Evolutionary conservation across 805 yeast species (phyloP), one percentile per base, ranked within the genome.

Genomic region (Lipomyces yamanashiensis): DNA sequence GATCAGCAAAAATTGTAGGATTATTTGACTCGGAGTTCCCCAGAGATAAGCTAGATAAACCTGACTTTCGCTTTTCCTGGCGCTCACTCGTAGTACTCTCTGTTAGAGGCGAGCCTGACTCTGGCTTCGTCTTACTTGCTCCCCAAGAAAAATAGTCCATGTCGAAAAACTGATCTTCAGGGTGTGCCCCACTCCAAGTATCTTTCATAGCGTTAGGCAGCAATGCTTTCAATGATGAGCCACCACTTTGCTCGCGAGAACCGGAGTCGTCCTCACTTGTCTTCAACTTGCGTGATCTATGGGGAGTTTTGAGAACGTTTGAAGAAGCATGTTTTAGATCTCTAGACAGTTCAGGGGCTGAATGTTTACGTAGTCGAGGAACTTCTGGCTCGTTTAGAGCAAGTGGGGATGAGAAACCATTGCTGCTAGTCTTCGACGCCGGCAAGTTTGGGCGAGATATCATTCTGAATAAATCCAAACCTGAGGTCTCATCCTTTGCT

Each of bases 391-490:
- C 55, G 12, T 15, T 40, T 15, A 7, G 44, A 1, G 34, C 34
- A 19, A 13, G 10, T n/a, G 55, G 12, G 6, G 48, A 33, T 15
- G 57, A 48, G 28, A 21, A 28, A 13, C 28, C 41, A 17, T 17
- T 39, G 6, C 45, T 8, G 39, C 19, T 15, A 8, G 48, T 10
- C n/a, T 41, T 41, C 12, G n/a, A n/a, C n/a, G 33, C 49, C 13
- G 21, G 41, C 19, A 41, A 48, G 41, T 21, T 53, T 23, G 28
- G 48, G 7, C 53, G 41, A 7, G 59, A 34, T 4, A 55, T 17
- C 59, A 56, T 48, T 28, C 60, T 37, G 41, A 56, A 56, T 15
- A 56, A n/a, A 40, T 56, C 54, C 34, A 56, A 23, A 21, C 48
- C 17, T 3, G 60, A 37, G 13, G 45, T n/a, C 1, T 40, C 52